Base-by-base conservation (phyloP, 345 rosid genomes). In the Syzygium aqueum region DNA sequence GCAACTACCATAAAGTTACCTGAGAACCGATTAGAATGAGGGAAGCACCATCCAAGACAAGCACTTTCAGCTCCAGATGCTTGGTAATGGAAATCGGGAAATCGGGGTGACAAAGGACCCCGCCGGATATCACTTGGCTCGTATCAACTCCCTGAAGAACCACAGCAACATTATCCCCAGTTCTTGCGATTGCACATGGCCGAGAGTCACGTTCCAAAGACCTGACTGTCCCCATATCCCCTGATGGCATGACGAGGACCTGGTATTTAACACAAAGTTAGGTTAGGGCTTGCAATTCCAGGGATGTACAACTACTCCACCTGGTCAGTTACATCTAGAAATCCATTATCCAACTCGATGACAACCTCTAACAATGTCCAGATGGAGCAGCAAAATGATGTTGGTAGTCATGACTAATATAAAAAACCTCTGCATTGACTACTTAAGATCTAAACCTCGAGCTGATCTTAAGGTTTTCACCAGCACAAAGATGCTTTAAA, bases 171-270 rank as follows among this genome's bases (percentile, higher is more conserved):
- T 92, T 95, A 91, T 98, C 99, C 85, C 99, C 99, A 54, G 98
- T 97, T 93, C 98, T 95, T 43, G 96, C 99, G 53, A 96, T 77
- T 49, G 92, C 85, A 89, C 96, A 94, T 83, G 95, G 87, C 90
- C 89, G 93, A 54, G 99, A 96, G 87, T 95, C 95, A 23, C 94
- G 93, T 89, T 96, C 98, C 77, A 98, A 90, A 73, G 94, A 91
- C 86, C 93, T 94, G 49, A 96, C 95, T 11, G 96, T 96, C 88
- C 98, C 99, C 87, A 92, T 88, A 46, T 88, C 93, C 88, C 96
- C 96, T 40, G 93, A 93, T 85, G 99, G 99, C 97, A 98, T 94
- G 82, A 96, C 92, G 90, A 96, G 88, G 89, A 96, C 94, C 99
- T 97, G 87, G 59, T 87, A 82, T 85, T 89, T 22, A 87, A 88